Percentiles rank a stretch among this genome's conserved stretches.
These are phyloP conservation scores for Candida ulmi DNA, from an alignment of 805 yeast species.

Conservation along the genomic window DNA sequence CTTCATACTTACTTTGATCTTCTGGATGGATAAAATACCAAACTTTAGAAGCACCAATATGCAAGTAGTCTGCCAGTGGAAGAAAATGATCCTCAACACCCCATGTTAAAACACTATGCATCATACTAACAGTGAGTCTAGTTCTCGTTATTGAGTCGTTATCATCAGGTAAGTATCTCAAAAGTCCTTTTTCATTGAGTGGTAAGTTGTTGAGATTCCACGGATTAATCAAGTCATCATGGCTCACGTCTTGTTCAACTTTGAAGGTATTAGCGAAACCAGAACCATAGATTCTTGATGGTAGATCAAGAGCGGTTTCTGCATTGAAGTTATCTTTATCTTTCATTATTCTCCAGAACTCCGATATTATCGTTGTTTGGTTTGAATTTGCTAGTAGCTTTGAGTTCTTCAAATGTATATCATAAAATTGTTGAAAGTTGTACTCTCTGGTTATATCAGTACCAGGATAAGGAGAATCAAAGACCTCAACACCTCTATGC, in stretches of 20 bases:
- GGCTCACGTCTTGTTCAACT: slow-evolving; percentile 13
- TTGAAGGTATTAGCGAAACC: slow-evolving; percentile 25
- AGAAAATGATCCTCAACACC: slow-evolving; percentile 54
- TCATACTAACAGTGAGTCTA: slow-evolving; percentile 44
- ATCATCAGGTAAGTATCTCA: slow-evolving; percentile 40
- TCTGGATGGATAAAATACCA: slow-evolving; percentile 64
- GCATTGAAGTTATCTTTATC: slow-evolving; percentile 33
- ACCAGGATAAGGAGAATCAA: slow-evolving; percentile 34
- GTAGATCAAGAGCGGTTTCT: slow-evolving; percentile 29
- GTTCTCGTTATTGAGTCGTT: slow-evolving; percentile 37
- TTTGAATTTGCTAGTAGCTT: slow-evolving; percentile 15
- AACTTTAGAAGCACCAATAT: slow-evolving; percentile 46
- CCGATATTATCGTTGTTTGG: slow-evolving; percentile 19
- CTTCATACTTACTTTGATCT: slow-evolving; percentile 48
- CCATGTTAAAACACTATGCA: slow-evolving; percentile 54
- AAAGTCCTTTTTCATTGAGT: slow-evolving; percentile 39
- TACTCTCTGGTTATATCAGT: slow-evolving; percentile 43
- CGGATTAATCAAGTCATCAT: slow-evolving; percentile 22
- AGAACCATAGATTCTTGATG: slow-evolving; percentile 35
- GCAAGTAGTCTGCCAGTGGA: slow-evolving; percentile 46
- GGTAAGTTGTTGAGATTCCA: slow-evolving; percentile 61
- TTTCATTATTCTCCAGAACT: slow-evolving; percentile 10
- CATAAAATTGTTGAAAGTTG: slow-evolving; percentile 53
- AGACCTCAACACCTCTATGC: slow-evolving; percentile 33
- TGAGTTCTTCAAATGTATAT: slow-evolving; percentile 41